Evolutionary conservation across 352 stramenopile species (phyloP).

Genomic region (Phytophthora agathidicida): DNA sequence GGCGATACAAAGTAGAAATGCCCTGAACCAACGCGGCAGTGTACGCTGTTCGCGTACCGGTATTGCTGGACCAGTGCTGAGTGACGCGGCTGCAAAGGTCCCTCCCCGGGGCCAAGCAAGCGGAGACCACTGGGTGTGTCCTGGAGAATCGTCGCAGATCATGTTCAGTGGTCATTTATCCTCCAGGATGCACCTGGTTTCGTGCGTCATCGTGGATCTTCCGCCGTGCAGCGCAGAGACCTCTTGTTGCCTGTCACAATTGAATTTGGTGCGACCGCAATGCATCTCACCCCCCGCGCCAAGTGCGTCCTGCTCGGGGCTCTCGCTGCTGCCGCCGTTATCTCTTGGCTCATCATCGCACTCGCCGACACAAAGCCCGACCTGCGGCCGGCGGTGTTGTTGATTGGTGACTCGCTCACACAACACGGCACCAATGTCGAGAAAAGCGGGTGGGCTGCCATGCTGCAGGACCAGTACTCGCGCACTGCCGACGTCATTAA

Average conservation of each 20-base stretch:
- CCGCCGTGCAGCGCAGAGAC: too few species aligned
- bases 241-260: constrained; percentile 19
- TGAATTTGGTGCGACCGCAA: constrained; percentile 7
- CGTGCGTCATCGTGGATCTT: constrained; percentile 20
- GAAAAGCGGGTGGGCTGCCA: constrained; percentile 34
- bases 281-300: constrained; percentile 3
- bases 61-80: too few species aligned
- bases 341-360: constrained; percentile 23
- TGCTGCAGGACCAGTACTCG: constrained; percentile 41
- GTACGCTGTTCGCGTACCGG: too few species aligned
- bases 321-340: constrained; percentile 10
- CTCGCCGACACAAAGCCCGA: constrained; percentile 14
- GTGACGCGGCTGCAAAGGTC: too few species aligned
- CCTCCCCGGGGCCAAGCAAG: too few species aligned
- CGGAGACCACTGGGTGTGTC: constrained; percentile 4
- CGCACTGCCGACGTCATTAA: constrained; percentile 44
- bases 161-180: too few species aligned
- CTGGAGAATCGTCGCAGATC: constrained; percentile 26
- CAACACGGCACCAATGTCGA: constrained; percentile 32
- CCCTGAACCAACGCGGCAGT: too few species aligned
- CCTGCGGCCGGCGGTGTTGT: constrained; percentile 29
- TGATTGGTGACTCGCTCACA: constrained; percentile 52
- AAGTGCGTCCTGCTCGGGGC: constrained; percentile 11
- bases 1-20: too few species aligned
- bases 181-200: not conserved